Evolutionary conservation across 352 stramenopile genomes (phyloP).

Genomic region (Pythium rhizo-oryzae): DNA sequence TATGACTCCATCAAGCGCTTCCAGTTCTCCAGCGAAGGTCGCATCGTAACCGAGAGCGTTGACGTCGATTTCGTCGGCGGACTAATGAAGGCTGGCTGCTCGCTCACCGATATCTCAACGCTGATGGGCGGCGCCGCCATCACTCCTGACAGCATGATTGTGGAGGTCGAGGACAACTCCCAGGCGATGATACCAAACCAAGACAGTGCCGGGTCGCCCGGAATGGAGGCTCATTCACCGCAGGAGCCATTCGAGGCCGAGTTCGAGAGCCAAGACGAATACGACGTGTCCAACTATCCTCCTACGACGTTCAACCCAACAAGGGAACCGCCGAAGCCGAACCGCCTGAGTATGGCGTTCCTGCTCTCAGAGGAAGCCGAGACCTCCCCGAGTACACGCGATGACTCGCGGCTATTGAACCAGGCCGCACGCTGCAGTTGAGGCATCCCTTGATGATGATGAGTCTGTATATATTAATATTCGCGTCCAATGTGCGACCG

Average conservation of each 20-base stretch:
- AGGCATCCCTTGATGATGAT: too few relatives aligned
- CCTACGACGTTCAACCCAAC: not conserved
- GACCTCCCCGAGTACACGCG: not conserved
- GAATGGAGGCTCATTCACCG: not conserved
- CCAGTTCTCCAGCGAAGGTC: conserved; percentile 23
- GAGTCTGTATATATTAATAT: too few relatives aligned
- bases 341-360: conserved; percentile 17
- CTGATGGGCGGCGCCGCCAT: conserved; percentile 22
- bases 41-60: conserved; percentile 18
- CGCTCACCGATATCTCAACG: conserved; percentile 13
- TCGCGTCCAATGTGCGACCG: too few relatives aligned
- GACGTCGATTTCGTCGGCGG: conserved; percentile 27
- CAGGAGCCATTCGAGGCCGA: not conserved
- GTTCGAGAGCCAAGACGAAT: not conserved
- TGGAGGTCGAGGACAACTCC: conserved; percentile 8
- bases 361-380: conserved; percentile 1
- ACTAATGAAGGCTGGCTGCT: conserved; percentile 14
- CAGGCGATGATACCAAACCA: too few relatives aligned
- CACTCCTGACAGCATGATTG: conserved; percentile 23
- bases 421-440: not conserved
- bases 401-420: not conserved
- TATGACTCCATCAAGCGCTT: conserved; percentile 22
- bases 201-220: too few relatives aligned
- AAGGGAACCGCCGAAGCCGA: not conserved
- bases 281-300: not conserved